Base-by-base conservation (phyloP, 257 asterid genomes). In the Solanum infundibuliforme region DNA sequence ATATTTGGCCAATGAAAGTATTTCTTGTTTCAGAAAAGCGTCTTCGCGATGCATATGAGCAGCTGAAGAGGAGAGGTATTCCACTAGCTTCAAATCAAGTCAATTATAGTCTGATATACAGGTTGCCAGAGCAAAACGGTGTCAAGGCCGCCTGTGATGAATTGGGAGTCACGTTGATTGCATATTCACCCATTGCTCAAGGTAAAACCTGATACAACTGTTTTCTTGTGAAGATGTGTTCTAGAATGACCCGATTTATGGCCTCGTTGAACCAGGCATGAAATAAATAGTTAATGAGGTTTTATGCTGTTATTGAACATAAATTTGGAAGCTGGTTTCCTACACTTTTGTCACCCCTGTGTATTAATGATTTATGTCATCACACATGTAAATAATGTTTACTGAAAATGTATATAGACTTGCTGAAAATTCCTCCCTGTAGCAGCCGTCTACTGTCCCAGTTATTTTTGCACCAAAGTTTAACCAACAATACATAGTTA, bases 51-150 rank as follows among this genome's bases (percentile, higher is more conserved):
- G 99, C 99, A 90, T 90, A 96, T 72, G 91, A 89, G 76, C 94
- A 91, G 88, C 96, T 96, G 81, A 93, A 93, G 84, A 95, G 91
- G 94, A 92, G 98, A 92, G 99, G 98, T 39, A 93, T 96, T 75
- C 98, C 97, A 20, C 88, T 95, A 87, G 99, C 98, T 76, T 96
- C 98, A 73, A 96, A 96, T 95, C 98, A 96, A 92, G 99, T 95
- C 12, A 96, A 96, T 87, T 96, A 96, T 93, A 96, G 99, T 86
- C 94, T 96, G 74, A 95, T 96, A 86, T 96, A 96, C 90, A 89
- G 98, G 85, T 68, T 88, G 36, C 98, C 98, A 1, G 99, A 96
- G 93, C 93, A 96, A 89, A 96, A 96, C 32, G 99, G 98, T 9
- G 97, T 96, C 35, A 95, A 96, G 92, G 93, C 98, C 29, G 89